Evolutionary conservation across 1,284 basidiomycete genomes (phyloP), one percentile per base, ranked within the genome.

Genomic region (Cutaneotrichosporon arboriforme): DNA sequence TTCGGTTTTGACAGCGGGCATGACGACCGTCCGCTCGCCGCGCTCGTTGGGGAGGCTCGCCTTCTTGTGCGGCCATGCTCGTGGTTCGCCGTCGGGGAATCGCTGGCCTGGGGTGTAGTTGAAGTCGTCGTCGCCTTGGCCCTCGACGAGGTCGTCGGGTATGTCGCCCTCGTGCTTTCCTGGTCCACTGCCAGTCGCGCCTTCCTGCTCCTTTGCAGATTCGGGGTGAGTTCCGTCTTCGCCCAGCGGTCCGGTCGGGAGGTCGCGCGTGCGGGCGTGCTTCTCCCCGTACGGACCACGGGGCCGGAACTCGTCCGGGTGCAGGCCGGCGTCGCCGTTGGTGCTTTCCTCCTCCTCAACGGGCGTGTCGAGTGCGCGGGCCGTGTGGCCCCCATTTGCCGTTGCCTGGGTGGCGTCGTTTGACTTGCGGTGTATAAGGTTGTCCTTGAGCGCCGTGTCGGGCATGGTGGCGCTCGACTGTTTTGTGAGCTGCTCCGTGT

Each of bases 1-100:
- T 38, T 71, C 64, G 1, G 59, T 39, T 53, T 73, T 71, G n/a
- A 72, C 62, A 4, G 54, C 66, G 10, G 60, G 51, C 17, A 70
- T 20, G 15, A 34, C n/a, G 34, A 23, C 10, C 9, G 52, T 49
- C 31, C 55, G 53, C 33, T 62, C 43, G 4, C 72, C 72, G 9
- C 55, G 33, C 53, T 72, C 72, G 49, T 68, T 63, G 8, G 57
- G 65, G 18, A 57, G 50, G 41, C 12, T 31, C 21, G 17, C 22
- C 13, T 7, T 31, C 8, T 18, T 22, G 17, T 49, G 41, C 17
- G 36, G 18, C 17, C 33, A 31, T 4, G 43, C 42, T 42, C 14
- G 49, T 12, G 36, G 47, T 26, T 44, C 36, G 20, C 50, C 50
- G 18, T 46, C 21, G 7, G 42, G 23, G 22, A 51, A 46, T 23